phyloP scores from a whole-genome alignment of 129 eudicot species.

The Solidago caesia region DNA sequence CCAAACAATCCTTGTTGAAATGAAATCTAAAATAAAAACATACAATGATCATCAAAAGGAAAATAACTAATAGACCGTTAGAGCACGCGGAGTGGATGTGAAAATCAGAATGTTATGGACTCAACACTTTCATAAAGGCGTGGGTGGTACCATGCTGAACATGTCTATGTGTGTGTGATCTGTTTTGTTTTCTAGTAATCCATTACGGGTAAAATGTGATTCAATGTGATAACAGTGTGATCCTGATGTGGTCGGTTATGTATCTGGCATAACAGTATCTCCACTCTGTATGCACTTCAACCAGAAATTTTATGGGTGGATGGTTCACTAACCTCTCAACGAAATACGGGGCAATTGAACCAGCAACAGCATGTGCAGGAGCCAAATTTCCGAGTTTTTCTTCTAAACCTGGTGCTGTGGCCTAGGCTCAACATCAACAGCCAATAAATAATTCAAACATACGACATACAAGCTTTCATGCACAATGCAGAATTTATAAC shows the following conservation, averaged over 20 bases:
- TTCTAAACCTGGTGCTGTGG: slow-evolving; percentile 68
- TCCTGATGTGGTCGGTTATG: no score
- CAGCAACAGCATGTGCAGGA: slow-evolving; percentile 76
- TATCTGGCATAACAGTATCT: no score
- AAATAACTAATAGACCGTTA: slow-evolving; percentile 5
- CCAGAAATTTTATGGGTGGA: no score
- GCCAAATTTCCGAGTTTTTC: slow-evolving; percentile 64
- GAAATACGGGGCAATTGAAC: slow-evolving; percentile 55
- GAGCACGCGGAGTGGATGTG: no score
- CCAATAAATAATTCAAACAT: not conserved
- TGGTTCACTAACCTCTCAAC: slow-evolving; percentile 48
- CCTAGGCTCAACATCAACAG: slow-evolving; percentile 33
- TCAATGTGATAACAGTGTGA: no score
- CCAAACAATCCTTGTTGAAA: slow-evolving; percentile 59
- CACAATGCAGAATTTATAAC: not conserved
- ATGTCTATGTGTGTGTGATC: no score
- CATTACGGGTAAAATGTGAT: no score
- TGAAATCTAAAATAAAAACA: slow-evolving; percentile 45
- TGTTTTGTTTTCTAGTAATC: no score
- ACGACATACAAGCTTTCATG: not conserved
- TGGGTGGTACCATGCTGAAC: no score
- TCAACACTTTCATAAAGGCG: no score
- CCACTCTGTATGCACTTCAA: no score
- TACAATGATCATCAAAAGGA: not conserved
- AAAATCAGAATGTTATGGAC: no score